Base-by-base conservation (phyloP, 2,329 filamentous ascomycete species). In the Ophiocordyceps sinensis region DNA sequence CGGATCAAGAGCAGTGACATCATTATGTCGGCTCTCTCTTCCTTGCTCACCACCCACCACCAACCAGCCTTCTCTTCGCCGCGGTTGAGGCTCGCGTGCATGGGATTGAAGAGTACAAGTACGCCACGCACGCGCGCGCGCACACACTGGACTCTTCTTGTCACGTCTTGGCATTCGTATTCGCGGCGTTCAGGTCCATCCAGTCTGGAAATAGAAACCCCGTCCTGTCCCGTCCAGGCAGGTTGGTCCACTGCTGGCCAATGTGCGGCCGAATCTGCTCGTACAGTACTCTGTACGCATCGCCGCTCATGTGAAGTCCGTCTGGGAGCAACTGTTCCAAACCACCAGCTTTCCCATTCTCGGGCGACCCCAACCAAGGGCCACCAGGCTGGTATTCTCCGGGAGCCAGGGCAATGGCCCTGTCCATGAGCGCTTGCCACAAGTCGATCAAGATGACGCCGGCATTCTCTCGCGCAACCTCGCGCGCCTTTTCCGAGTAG, bases 361-460 rank as follows among this genome's bases (percentile, higher is more conserved):
- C 62, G 2, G 62, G 65, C 23, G 71, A 67, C 2, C 73, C 73
- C 28, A 76, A 63, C 51, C 61, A 58, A 14, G 65, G 62, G 7
- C 65, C 64, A 5, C 60, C 64, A 37, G 59, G 61, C 36, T 74
- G 64, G 41, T 77, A 70, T 53, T 78, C 81, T 38, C 70, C 62
- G 49, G 56, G 75, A 55, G 60, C 74, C 61, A 61, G 75, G 56
- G 57, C 70, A 57, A 60, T 75, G 65, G 59, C 88, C 71, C 74
- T 68, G 42, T 75, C 67, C 78, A 94, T 85, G 51, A 95, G 71
- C 0, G 76, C 77, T 45, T 75, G 72, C 77, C 85, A 93, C 2
- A 96, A 70, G 59, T 96, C 85, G 19, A 94, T 64, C 2, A 89
- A 71, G 0, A 76, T 68, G 3, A 89, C 66, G 2, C 72, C 82